Base-by-base conservation (phyloP, 1,139 yeast genomes). In the Taiozyma sp. region DNA sequence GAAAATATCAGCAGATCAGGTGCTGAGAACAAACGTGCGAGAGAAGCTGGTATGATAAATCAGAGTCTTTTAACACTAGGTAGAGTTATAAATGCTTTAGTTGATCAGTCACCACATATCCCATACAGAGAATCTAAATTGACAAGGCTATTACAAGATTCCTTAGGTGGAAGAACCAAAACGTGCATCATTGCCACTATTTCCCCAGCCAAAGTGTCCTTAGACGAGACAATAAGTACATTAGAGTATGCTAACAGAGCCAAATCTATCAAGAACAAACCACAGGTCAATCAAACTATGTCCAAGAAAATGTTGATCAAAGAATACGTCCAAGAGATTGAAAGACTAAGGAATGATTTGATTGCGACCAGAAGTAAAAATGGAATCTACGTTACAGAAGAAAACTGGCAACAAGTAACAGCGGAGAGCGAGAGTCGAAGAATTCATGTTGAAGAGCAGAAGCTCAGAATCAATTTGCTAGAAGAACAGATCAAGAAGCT, bases 11-110 rank as follows among this genome's bases (percentile, higher is more conserved):
- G 75, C 54, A 73, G 89, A 52, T 86, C 96, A 0, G 96, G 96
- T 1, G 93, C 96, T 0, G 80, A 75, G 49, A 82, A 84, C 63
- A 83, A 80, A 62, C 74, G 95, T 32, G 96, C 96, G 0, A 81
- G 88, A 57, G 96, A 89, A 66, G 96, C 96, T 2, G 96, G 96
- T 2, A 80, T 85, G 61, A 91, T 91, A 49, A 91, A 91, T 66
- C 95, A 89, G 66, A 84, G 93, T 55, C 73, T 91, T 52, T 70
- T 90, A 41, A 85, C 96, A 0, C 74, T 91, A 46, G 97, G 97
- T 0, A 72, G 96, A 50, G 96, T 91, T 1, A 90, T 91, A 42
- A 89, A 84, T 62, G 77, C 87, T 1, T 73, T 90, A 46, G 85
- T 80, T 3, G 86, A 80, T 55, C 74, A 75, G 44, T 71, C 81